Percentiles rank a stretch among this genome's conserved stretches.
Conservation (phyloP, 2,329 filamentous ascomycete genomes). For the Penicillium sp. region DNA sequence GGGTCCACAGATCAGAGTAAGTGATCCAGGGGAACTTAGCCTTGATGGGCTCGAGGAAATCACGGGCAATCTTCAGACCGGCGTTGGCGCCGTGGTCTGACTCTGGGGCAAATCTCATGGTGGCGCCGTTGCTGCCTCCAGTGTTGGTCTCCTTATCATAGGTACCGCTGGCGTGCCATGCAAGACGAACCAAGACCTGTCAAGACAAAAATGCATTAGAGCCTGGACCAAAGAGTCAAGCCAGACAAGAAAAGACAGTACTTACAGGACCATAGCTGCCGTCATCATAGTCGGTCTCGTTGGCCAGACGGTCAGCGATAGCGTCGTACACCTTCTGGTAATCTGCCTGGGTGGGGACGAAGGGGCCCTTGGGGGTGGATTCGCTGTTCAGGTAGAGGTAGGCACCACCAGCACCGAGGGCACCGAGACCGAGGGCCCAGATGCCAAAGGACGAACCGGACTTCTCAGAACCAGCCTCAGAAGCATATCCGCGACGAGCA, state of each 20-base stretch:
- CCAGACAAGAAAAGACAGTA: background rate
- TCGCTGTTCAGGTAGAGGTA: conserved; percentile 60
- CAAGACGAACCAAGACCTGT: conserved; percentile 74
- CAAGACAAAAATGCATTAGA: background rate
- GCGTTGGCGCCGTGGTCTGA: conserved; percentile 90
- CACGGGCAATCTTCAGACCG: conserved; percentile 78
- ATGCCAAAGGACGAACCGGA: conserved; percentile 53
- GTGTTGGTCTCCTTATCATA: conserved; percentile 85
- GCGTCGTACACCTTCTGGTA: conserved; percentile 95
- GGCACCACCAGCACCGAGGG: conserved; percentile 63
- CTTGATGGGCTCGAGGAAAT: conserved; percentile 93
- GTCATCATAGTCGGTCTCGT: conserved; percentile 94
- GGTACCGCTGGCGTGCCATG: conserved; percentile 92
- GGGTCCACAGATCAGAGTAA: conserved; percentile 96
- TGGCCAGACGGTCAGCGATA: conserved; percentile 74
- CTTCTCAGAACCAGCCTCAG: conserved; percentile 58
- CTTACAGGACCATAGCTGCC: conserved; percentile 84
- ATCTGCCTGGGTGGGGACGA: conserved; percentile 76
- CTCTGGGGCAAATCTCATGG: conserved; percentile 93
- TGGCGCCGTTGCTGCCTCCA: conserved; percentile 92
- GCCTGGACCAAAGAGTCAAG: background rate
- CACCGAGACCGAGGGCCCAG: conserved; percentile 59
- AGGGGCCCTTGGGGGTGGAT: conserved; percentile 53
- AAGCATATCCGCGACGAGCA: conserved; percentile 76
- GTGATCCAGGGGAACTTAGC: conserved; percentile 89